A percentile compares a stretch with the other conserved stretches of the same genome.
phyloP scores from a whole-genome alignment of 2,329 filamentous ascomycete genomes.

The Colletotrichum sp. region DNA sequence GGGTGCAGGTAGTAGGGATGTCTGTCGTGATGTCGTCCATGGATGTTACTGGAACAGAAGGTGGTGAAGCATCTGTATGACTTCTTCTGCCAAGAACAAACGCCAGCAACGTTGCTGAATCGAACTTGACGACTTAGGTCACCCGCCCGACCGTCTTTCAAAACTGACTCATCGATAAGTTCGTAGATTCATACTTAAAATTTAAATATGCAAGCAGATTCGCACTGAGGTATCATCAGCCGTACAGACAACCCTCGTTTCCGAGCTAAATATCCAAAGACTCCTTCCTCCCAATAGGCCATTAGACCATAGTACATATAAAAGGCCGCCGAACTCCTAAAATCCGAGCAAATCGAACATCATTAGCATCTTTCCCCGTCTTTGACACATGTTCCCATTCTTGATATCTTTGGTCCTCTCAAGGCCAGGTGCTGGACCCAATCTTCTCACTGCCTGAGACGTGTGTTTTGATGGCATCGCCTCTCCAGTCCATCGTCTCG shows the following conservation, averaged over 20 bases:
- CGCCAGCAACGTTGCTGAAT: neutral
- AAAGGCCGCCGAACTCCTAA: constrained; percentile 15
- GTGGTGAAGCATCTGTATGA: neutral
- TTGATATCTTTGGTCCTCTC: neutral
- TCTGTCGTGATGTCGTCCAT: neutral
- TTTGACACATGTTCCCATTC: neutral
- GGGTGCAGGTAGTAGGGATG: neutral
- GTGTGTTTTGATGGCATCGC: constrained; percentile 46
- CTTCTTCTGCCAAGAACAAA: neutral
- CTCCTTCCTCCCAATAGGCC: neutral
- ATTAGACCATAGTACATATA: neutral
- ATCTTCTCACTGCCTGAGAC: constrained; percentile 52
- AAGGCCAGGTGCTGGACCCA: constrained; percentile 56
- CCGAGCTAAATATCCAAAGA: constrained; percentile 3
- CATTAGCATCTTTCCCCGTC: neutral
- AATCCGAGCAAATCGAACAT: neutral
- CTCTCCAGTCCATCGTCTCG: constrained; percentile 51
- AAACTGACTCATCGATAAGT: neutral
- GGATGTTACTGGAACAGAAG: neutral
- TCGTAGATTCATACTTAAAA: constrained; percentile 4
- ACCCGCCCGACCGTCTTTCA: neutral
- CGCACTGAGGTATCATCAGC: constrained; percentile 17
- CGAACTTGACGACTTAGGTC: neutral
- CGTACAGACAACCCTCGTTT: constrained; percentile 5
- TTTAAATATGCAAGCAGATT: neutral